These are phyloP conservation scores for Pythium volutum DNA, from an alignment of 352 stramenopile genomes.

Conservation along the genomic window DNA sequence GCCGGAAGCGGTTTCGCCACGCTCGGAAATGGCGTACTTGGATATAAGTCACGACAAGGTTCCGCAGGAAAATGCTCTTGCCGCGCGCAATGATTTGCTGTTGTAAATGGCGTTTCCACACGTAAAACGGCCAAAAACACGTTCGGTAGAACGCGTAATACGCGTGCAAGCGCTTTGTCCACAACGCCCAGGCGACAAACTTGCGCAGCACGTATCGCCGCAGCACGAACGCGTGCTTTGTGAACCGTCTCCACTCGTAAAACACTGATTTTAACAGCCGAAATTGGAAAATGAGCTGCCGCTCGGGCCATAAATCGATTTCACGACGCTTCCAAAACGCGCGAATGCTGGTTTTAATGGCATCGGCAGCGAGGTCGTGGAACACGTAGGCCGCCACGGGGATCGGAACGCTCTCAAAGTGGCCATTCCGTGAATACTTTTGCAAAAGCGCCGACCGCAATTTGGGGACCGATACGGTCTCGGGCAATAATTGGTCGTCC, in stretches of 20 bases:
- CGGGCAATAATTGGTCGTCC: conserved; percentile 19
- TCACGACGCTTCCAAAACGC: conserved; percentile 22
- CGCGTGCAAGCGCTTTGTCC: conserved; percentile 9
- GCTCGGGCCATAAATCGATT: conserved; percentile 31
- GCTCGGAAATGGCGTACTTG: conserved; percentile 38
- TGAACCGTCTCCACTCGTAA: conserved; percentile 27
- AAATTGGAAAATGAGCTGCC: conserved; percentile 32
- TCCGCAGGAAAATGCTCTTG: conserved; percentile 36
- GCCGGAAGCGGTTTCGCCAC: conserved; percentile 22
- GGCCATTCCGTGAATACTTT: conserved; percentile 76
- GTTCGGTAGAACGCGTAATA: conserved; percentile 36
- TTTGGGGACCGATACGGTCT: conserved; percentile 44
- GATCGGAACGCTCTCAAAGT: conserved; percentile 47
- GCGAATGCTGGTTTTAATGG: conserved; percentile 28
- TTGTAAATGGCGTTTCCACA: conserved; percentile 48
- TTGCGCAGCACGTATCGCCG: conserved; percentile 34
- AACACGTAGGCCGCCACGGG: conserved; percentile 32
- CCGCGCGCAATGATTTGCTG: conserved; percentile 33
- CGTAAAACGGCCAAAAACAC: conserved; percentile 57
- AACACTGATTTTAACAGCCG: conserved; percentile 34
- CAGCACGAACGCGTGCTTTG: conserved; percentile 21
- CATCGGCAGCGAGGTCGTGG: conserved; percentile 32
- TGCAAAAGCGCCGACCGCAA: conserved; percentile 63
- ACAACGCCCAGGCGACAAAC: conserved; percentile 38
- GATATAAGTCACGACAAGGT: conserved; percentile 33